A percentile compares a stretch with the other conserved stretches of the same genome.
phyloP scores from a whole-genome alignment of 2,329 filamentous ascomycete species.

The Pestalotiopsis sp. region DNA sequence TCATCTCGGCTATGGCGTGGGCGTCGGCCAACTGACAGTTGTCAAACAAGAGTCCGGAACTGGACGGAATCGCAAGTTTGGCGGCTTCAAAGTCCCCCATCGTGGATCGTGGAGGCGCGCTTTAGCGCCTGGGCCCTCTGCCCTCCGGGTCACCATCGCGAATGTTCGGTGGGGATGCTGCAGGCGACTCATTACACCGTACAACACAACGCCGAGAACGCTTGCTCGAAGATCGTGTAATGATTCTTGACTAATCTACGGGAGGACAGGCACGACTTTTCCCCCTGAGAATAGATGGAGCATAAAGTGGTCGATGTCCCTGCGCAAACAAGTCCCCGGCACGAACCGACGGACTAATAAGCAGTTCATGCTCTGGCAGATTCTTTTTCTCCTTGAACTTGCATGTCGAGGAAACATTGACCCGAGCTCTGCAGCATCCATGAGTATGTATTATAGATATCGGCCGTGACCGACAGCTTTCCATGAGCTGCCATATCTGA shows the following conservation, averaged over 20 bases:
- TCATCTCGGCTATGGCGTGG: neutral
- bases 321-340: too few species aligned
- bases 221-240: neutral
- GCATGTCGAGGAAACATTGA: too few species aligned
- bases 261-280: too few species aligned
- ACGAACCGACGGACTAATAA: too few species aligned
- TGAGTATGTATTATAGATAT: too few species aligned
- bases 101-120: neutral
- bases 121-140: neutral
- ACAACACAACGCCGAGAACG: neutral
- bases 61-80: neutral
- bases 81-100: neutral
- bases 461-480: too few species aligned
- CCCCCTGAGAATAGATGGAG: too few species aligned
- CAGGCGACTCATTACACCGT: neutral
- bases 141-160: neutral
- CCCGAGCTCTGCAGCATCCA: too few species aligned
- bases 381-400: too few species aligned
- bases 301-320: too few species aligned
- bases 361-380: too few species aligned
- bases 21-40: neutral
- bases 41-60: neutral
- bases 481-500: too few species aligned
- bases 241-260: neutral
- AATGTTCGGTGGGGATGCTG: neutral